Evolutionary conservation across 306 rosid species (phyloP).

Genomic region (Herpetospermum pedunculosum): DNA sequence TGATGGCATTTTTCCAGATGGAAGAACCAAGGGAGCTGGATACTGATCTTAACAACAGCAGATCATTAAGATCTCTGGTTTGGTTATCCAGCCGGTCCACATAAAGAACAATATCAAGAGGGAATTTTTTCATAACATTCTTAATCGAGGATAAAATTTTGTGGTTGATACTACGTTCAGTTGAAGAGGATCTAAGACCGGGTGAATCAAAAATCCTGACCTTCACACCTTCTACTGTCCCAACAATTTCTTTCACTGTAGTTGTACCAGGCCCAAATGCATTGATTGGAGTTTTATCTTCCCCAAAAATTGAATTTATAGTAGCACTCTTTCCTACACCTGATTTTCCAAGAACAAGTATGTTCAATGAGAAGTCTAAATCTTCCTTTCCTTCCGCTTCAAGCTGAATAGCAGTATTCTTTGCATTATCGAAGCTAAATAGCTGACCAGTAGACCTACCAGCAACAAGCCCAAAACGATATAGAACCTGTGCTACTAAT

Average conservation of each 20-base stretch:
- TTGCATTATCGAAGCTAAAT: conserved; percentile 68
- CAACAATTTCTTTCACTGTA: conserved; percentile 63
- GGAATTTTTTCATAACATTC: conserved; percentile 58
- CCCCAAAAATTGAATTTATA: conserved; percentile 84
- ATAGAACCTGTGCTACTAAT: conserved; percentile 71
- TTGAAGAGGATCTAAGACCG: conserved; percentile 72
- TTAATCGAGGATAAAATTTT: conserved; percentile 57
- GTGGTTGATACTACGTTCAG: conserved; percentile 55
- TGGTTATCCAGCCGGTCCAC: conserved; percentile 90
- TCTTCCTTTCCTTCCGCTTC: conserved; percentile 64
- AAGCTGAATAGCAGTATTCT: conserved; percentile 55
- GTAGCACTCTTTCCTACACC: conserved; percentile 99
- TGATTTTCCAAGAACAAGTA: conserved; percentile 81
- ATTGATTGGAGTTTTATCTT: conserved; percentile 52
- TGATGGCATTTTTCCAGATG: conserved; percentile 69
- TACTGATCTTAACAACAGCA: conserved; percentile 62
- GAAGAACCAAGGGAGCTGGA: conserved; percentile 57
- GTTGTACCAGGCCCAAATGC: conserved; percentile 85
- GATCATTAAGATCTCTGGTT: conserved; percentile 82
- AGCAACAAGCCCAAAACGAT: conserved; percentile 56
- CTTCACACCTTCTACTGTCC: conserved; percentile 73
- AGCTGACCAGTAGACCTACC: conserved; percentile 55
- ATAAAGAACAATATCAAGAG: conserved; percentile 84
- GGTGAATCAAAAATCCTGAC: conserved; percentile 84
- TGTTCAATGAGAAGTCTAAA: conserved; percentile 57